A percentile compares a stretch with the other conserved stretches of the same genome.
These are phyloP conservation scores for Circinella umbellata DNA, from an alignment of 371 early-diverging fungal genomes.

Conservation along the genomic window DNA sequence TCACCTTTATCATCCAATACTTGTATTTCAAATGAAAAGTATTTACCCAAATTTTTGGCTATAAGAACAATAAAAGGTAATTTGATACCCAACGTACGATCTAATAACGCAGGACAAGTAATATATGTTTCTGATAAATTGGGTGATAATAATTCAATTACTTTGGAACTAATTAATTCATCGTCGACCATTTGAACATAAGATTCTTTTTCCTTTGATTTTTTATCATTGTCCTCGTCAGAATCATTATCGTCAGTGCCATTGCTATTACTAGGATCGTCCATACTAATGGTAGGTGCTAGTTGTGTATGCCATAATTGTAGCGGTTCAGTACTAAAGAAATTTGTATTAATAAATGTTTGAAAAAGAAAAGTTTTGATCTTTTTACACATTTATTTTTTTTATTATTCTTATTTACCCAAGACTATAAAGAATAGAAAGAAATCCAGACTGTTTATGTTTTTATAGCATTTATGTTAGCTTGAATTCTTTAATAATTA, in stretches of 20 bases:
- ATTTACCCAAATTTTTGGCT: conserved; percentile 86
- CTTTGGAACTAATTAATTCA: conserved; percentile 81
- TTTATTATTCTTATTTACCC: conserved; percentile 62
- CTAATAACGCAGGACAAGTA: conserved; percentile 77
- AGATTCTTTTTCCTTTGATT: conserved; percentile 29
- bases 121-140: conserved; percentile 87
- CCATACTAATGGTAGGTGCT: conserved; percentile 24
- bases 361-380: background rate
- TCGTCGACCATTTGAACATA: conserved; percentile 82
- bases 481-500: background rate
- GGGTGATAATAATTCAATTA: conserved; percentile 80
- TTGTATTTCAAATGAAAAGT: conserved; percentile 92
- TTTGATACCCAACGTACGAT: conserved; percentile 90
- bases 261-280: conserved; percentile 5
- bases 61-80: conserved; percentile 87
- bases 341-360: background rate
- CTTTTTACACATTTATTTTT: no score
- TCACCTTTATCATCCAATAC: conserved; percentile 83
- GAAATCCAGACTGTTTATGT: conserved; percentile 76
- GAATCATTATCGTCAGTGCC: conserved; percentile 6
- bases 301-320: conserved; percentile 83
- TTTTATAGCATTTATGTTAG: background rate
- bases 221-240: conserved; percentile 6
- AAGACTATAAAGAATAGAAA: conserved; percentile 88
- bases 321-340: conserved; percentile 77